A percentile compares a stretch with the other conserved stretches of the same genome.
Evolutionary conservation across 495 filamentous ascomycete species (phyloP).

Genomic region (Aspergillus bridgeri): DNA sequence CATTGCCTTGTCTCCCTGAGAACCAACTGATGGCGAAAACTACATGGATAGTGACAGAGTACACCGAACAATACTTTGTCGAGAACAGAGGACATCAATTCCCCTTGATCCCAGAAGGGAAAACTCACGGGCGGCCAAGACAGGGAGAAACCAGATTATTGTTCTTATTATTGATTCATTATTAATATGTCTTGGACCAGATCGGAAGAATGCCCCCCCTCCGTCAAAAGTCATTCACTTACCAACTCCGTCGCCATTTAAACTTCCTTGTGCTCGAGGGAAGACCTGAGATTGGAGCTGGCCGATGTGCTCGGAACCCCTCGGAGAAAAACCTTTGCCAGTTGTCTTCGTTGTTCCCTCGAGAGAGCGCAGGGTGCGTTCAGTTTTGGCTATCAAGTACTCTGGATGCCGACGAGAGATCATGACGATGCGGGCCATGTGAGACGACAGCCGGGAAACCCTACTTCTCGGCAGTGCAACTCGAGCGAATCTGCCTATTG

Average conservation of each 20-base stretch:
- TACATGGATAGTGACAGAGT: no score
- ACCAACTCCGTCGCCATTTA: background rate
- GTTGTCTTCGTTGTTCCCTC: background rate
- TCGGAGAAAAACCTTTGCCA: background rate
- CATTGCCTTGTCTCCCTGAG: no score
- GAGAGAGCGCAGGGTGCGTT: no score
- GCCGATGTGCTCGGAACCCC: background rate
- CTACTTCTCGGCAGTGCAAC: no score
- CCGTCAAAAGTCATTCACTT: background rate
- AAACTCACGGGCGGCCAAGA: background rate
- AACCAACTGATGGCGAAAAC: no score
- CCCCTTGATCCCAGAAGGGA: background rate
- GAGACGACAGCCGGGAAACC: no score
- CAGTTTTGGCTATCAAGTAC: background rate
- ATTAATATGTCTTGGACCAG: background rate
- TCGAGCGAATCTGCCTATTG: background rate
- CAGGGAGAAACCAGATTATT: background rate
- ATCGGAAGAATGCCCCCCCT: background rate
- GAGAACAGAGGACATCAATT: no score
- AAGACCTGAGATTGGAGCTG: background rate
- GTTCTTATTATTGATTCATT: background rate
- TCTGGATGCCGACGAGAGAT: no score
- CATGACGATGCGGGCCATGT: no score
- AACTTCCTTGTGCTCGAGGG: background rate
- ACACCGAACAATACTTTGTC: no score